Base-by-base conservation (phyloP, 768 basidiomycete genomes). In the Dictyophora rubrovolvata region DNA sequence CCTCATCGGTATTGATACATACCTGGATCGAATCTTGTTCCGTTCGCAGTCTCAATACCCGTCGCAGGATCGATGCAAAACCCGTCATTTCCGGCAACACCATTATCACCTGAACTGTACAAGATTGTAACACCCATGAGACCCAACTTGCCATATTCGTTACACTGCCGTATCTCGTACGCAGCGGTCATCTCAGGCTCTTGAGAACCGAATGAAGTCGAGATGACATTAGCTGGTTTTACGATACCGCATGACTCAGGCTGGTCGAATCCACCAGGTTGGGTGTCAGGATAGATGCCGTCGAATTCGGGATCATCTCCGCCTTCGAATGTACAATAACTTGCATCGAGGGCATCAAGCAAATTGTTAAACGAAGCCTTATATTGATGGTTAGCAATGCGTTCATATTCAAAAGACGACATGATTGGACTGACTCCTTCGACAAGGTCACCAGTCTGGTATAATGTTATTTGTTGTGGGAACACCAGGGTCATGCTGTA, bases 401-500 rank as follows among this genome's bases (percentile, higher is more conserved):
- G 36, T 14, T 10, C 14, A 36, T 17, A 23, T 28, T 11, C 48
- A 34, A 7, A 37, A 22, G 12, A 34, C 1, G 11, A 56, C 7
- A 2, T 12, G 21, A 36, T n/a, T n/a, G 17, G 17, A 55, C 37
- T 23, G 65, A 16, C 18, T 73, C 74, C 71, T 66, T 69, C 57
- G 16, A 68, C 54, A 14, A 67, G 33, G 63, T 77, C 75, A 36
- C 76, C 76, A 12, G 74, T 68, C 63, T 77, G 74, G 21, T 73
- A 71, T 37, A 77, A 58, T n/a, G 69, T 71, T 22, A 77, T 48
- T 0, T 66, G 64, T 62, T 74, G 76, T 37, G 65, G 68, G 12
- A 64, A 60, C 0, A 70, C 72, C 34, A 83, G 71, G 7, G 77
- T 75, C 64, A 89, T 81, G 11, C 74, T 80, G 55, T 86, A 88